These are phyloP conservation scores for Trypanosoma cruzi DNA, from an alignment of 208 protist species.

Conservation along the genomic window DNA sequence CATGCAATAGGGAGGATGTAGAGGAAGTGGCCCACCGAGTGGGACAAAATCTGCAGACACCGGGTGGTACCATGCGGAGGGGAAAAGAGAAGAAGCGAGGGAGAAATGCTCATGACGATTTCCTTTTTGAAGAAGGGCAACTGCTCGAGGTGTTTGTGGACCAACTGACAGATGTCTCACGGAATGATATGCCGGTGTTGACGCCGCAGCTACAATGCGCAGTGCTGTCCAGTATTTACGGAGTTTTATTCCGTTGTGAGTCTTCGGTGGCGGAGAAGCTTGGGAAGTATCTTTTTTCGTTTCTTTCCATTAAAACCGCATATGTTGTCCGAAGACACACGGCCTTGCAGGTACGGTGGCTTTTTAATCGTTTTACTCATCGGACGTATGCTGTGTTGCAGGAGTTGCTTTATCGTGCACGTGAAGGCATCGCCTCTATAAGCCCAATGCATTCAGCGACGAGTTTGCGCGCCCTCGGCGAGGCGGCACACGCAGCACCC, in stretches of 20 bases:
- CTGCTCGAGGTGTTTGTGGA: slow-evolving; percentile 27
- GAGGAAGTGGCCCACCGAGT: no score
- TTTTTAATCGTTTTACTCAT: slow-evolving; percentile 52
- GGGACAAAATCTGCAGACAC: not conserved
- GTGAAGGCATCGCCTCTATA: slow-evolving; percentile 54
- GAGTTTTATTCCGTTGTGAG: slow-evolving; percentile 44
- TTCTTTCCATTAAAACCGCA: slow-evolving; percentile 41
- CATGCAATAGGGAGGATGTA: no score
- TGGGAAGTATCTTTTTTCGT: slow-evolving; percentile 67
- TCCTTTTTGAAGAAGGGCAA: slow-evolving; percentile 26
- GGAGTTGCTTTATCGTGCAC: slow-evolving; percentile 52
- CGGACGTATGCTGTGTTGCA: slow-evolving; percentile 47
- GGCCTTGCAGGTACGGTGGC: slow-evolving; percentile 47
- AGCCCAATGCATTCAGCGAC: slow-evolving; percentile 52
- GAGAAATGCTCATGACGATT: not conserved
- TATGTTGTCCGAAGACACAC: slow-evolving; percentile 58
- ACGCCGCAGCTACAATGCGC: slow-evolving; percentile 35
- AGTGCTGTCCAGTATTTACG: slow-evolving; percentile 35
- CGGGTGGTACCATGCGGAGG: not conserved
- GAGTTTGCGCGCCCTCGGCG: slow-evolving; percentile 63
- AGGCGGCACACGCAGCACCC: slow-evolving; percentile 55
- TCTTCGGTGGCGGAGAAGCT: slow-evolving; percentile 50
- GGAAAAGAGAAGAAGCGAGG: not conserved
- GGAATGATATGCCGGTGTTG: slow-evolving; percentile 31
- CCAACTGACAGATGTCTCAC: slow-evolving; percentile 29